Conservation (phyloP, 768 basidiomycete species). For the Infundibulicybe gibba region DNA sequence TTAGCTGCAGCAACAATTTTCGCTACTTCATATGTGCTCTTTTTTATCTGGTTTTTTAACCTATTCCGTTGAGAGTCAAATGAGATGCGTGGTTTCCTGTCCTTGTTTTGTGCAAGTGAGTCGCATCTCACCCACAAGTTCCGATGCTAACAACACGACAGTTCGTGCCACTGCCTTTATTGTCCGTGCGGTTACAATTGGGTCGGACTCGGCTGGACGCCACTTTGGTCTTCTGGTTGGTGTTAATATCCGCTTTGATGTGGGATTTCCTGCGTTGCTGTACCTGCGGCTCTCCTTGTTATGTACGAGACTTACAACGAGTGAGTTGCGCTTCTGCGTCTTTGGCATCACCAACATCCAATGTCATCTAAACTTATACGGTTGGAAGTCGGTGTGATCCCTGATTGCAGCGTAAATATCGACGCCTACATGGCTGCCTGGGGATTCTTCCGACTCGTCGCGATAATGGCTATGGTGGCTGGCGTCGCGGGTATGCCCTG, state of each 20-base stretch:
- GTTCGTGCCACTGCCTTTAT: too few species aligned
- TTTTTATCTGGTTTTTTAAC: slow-evolving; percentile 18
- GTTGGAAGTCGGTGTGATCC: background rate
- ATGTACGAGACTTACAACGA: too few species aligned
- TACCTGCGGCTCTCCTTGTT: too few species aligned
- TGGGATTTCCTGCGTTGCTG: slow-evolving; percentile 30
- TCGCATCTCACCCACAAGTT: background rate
- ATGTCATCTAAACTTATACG: background rate
- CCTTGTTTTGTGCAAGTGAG: too few species aligned
- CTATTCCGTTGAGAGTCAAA: slow-evolving; percentile 22
- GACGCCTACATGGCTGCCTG: too few species aligned
- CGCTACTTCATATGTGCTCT: slow-evolving; percentile 19
- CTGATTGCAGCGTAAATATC: too few species aligned
- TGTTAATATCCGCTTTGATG: slow-evolving; percentile 20
- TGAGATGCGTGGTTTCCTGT: background rate
- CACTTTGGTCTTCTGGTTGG: slow-evolving; percentile 23
- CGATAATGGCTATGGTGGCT: slow-evolving; percentile 10
- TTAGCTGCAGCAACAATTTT: slow-evolving; percentile 22
- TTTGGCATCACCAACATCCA: background rate
- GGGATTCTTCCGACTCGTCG: slow-evolving; percentile 10
- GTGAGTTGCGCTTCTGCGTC: too few species aligned
- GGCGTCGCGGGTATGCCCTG: slow-evolving; percentile 16
- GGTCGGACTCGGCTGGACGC: too few species aligned
- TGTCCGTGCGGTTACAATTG: slow-evolving; percentile 13
- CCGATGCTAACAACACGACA: too few species aligned